Conservation (phyloP, 139 green algal species). For the Auxenochlorella pyrenoidosa region DNA sequence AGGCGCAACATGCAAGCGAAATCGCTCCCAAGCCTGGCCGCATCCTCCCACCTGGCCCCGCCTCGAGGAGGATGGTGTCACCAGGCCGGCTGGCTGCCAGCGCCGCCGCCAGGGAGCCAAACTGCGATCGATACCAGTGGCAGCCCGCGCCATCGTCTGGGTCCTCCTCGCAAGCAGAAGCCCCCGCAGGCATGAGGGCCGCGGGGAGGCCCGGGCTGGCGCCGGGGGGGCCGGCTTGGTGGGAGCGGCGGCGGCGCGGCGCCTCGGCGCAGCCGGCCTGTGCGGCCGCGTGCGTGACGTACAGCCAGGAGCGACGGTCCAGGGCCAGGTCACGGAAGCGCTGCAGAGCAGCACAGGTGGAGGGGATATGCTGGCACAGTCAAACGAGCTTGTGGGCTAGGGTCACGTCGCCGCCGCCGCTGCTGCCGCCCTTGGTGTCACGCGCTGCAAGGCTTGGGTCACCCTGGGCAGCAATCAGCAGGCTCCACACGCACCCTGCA, state of each 20-base stretch:
- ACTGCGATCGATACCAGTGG: conserved; percentile 19
- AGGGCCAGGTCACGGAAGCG: conserved; percentile 38
- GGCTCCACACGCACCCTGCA: conserved; percentile 18
- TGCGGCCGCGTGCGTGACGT: neutral
- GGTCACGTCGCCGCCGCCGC: no score
- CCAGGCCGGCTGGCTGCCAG: conserved; percentile 34
- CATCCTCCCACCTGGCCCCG: conserved; percentile 13
- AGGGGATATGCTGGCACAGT: neutral
- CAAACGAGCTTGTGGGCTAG: no score
- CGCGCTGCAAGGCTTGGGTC: no score
- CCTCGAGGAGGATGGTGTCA: conserved; percentile 34
- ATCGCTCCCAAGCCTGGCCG: no score
- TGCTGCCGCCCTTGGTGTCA: no score
- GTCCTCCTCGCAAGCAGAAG: neutral
- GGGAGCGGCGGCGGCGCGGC: neutral
- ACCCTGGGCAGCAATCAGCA: no score
- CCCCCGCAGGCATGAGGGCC: neutral
- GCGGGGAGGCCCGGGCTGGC: neutral
- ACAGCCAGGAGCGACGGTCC: conserved; percentile 30
- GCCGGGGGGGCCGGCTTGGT: neutral
- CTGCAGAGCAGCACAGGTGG: neutral
- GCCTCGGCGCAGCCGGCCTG: neutral
- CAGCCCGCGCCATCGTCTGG: neutral
- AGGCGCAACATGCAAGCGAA: no score
- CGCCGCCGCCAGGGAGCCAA: neutral